These are phyloP conservation scores for Blumeria hordei DNA, from an alignment of 2,329 filamentous ascomycete genomes.

Conservation along the genomic window DNA sequence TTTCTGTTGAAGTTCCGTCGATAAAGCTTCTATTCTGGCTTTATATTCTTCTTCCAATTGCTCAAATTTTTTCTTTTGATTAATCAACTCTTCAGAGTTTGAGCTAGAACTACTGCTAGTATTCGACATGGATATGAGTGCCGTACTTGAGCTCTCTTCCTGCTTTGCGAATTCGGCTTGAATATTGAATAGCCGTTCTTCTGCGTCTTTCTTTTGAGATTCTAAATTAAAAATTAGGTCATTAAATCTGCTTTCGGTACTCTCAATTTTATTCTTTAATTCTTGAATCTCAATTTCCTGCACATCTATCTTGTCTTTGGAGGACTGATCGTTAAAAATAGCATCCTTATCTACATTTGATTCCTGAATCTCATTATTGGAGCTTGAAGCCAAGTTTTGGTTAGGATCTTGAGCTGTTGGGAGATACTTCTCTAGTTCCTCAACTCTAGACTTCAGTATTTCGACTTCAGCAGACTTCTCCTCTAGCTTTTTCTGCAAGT, in stretches of 20 bases:
- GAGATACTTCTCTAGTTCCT: slow-evolving; percentile 44
- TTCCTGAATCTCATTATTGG: slow-evolving; percentile 23
- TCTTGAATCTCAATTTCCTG: slow-evolving; percentile 10
- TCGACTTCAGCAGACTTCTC: slow-evolving; percentile 47
- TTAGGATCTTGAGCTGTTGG: slow-evolving; percentile 46
- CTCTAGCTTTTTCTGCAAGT: slow-evolving; percentile 51
- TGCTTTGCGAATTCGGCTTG: slow-evolving; percentile 3
- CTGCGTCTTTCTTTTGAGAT: slow-evolving; percentile 7
- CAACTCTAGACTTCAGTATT: slow-evolving; percentile 43
- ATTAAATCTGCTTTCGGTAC: slow-evolving; percentile 8
- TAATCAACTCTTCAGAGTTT: neutral
- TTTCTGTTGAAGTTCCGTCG: no score
- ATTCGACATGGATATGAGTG: neutral
- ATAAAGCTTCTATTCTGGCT: slow-evolving; percentile 3
- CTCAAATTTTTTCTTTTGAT: neutral
- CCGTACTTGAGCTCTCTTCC: neutral
- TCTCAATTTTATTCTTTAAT: slow-evolving; percentile 11
- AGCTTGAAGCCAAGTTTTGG: slow-evolving; percentile 29
- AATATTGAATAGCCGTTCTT: slow-evolving; percentile 7
- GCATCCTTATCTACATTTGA: slow-evolving; percentile 52
- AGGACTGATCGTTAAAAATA: slow-evolving; percentile 5
- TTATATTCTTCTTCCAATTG: neutral
- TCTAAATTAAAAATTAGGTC: slow-evolving; percentile 7
- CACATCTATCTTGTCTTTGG: slow-evolving; percentile 7
- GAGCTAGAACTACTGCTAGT: neutral